Base-by-base conservation (phyloP, 805 yeast species). In the Sugiyamaella qingdaonensis region DNA sequence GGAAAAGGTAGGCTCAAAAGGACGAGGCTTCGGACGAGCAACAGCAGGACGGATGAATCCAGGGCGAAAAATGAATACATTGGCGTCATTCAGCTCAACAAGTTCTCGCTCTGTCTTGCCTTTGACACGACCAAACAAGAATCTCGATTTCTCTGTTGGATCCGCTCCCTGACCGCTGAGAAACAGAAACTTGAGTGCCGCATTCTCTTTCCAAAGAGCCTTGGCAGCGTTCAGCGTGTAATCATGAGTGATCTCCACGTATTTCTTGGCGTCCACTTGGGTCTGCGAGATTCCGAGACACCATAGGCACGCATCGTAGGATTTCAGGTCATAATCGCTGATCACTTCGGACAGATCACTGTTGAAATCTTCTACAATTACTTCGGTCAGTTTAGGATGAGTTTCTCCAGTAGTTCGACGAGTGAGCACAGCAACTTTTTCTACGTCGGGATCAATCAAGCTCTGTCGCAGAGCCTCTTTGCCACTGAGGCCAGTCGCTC, bases 121-220 rank as follows among this genome's bases (percentile, higher is more conserved):
- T 32, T 51, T 51, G 27, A 37, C 48, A 2, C 45, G 27, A 16
- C 24, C 46, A 29, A 46, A 51, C 39, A 37, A 19, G 32, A 46
- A 46, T 33, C 36, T 24, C 10, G 46, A 31, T 13, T 37, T 51
- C 16, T 46, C 54, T 2, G 21, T 48, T 16, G 21, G 54, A 5
- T 51, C 43, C 13, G 51, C 54, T 8, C 54, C 54, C n/a, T 19
- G 44, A 10, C 54, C 54, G 35, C 54, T 51, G 10, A 51, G 49
- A 46, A 46, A 51, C 24, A 46, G 31, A 29, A 51, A 51, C 34
- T 46, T 46, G 51, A 51, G 36, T 4, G 36, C 16, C 13, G 54
- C 47, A 37, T 51, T 51, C 14, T 34, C 50, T 37, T 37, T 16
- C 42, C 31, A 18, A 18, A 51, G 29, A 5, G 46, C 41, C 13